phyloP scores from a whole-genome alignment of 257 asterid genomes.

The Nicotiana knightiana region DNA sequence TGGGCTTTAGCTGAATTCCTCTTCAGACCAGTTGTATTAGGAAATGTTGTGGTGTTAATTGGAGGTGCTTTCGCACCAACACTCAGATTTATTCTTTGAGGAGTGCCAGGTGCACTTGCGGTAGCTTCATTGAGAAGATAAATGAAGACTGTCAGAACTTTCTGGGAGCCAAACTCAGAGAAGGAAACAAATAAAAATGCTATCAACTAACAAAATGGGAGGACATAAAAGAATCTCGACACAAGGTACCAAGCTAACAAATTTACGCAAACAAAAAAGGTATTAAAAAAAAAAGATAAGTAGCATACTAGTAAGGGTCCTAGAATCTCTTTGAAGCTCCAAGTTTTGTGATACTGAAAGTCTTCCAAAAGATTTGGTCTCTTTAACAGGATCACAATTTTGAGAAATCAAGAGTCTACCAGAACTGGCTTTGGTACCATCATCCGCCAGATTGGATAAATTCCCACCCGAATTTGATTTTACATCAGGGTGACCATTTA shows the following conservation, averaged over 20 bases:
- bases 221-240: neutral
- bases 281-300: slow-evolving; percentile 13
- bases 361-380: slow-evolving; percentile 58
- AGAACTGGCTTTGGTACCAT: slow-evolving; percentile 48
- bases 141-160: slow-evolving; percentile 14
- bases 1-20: slow-evolving; percentile 64
- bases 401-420: slow-evolving; percentile 83
- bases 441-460: slow-evolving; percentile 51
- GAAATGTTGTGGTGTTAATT: slow-evolving; percentile 33
- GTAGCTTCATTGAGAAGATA: slow-evolving; percentile 49
- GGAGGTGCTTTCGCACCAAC: slow-evolving; percentile 46
- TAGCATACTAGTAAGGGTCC: slow-evolving; percentile 60
- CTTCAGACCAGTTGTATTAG: slow-evolving; percentile 47
- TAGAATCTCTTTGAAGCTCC: slow-evolving; percentile 69
- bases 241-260: slow-evolving; percentile 4
- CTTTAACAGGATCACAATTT: slow-evolving; percentile 69
- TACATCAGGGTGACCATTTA: slow-evolving; percentile 53
- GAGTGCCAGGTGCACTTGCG: slow-evolving; percentile 65
- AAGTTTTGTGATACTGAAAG: slow-evolving; percentile 62
- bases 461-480: slow-evolving; percentile 57
- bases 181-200: neutral
- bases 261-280: neutral
- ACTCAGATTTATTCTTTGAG: slow-evolving; percentile 60
- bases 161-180: neutral
- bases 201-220: neutral